Percentiles rank a stretch among this genome's conserved stretches.
Evolutionary conservation across 345 rosid species (phyloP).

Genomic region (Brassica napus): DNA sequence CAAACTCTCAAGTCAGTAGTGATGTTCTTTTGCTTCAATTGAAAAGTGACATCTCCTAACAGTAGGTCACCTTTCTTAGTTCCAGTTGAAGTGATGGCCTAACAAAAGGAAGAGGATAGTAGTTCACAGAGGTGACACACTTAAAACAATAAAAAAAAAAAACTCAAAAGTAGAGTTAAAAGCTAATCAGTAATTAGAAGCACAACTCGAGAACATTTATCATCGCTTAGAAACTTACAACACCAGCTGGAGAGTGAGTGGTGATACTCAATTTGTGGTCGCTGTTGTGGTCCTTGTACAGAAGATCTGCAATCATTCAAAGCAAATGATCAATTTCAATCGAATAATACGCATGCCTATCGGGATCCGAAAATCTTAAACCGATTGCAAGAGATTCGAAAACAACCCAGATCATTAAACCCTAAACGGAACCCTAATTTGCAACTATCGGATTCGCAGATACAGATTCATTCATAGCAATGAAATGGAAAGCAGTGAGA

Average conservation of each 20-base stretch:
- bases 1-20: conserved; percentile 85
- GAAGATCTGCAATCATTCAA: conserved; percentile 58
- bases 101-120: not conserved
- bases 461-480: not conserved
- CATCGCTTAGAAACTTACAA: conserved; percentile 50
- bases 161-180: not conserved
- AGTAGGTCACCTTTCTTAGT: conserved; percentile 75
- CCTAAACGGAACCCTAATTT: not conserved
- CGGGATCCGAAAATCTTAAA: not conserved
- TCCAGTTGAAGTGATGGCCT: conserved; percentile 81
- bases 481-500: not conserved
- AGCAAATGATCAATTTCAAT: not conserved
- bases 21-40: conserved; percentile 75
- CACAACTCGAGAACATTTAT: too few relatives aligned
- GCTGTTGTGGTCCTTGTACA: conserved; percentile 80
- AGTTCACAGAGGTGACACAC: too few relatives aligned
- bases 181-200: not conserved
- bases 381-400: not conserved
- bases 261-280: conserved; percentile 93
- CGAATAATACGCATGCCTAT: not conserved
- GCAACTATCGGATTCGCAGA: not conserved
- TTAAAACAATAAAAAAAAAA: too few relatives aligned
- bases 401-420: not conserved
- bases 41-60: conserved; percentile 78
- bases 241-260: conserved; percentile 71